Conservation (phyloP, 495 filamentous ascomycete genomes). For the Xylaria nigripes region DNA sequence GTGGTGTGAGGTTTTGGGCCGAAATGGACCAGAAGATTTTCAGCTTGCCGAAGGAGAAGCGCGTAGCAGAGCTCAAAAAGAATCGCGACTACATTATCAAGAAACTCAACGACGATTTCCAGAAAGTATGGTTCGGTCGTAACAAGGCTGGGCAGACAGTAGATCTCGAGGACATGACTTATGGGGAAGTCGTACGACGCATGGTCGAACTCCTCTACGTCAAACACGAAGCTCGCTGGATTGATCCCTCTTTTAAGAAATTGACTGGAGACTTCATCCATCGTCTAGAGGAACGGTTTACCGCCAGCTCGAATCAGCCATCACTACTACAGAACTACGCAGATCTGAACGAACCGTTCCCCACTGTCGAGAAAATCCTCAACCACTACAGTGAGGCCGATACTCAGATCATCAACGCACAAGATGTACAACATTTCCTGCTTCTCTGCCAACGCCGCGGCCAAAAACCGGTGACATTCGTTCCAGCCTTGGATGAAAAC, state of each 20-base stretch:
- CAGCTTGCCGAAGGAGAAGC: conserved; percentile 89
- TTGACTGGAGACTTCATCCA: conserved; percentile 92
- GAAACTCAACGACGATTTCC: conserved; percentile 96
- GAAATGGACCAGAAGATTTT: conserved; percentile 99
- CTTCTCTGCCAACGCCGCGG: conserved; percentile 84
- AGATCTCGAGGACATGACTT: conserved; percentile 98
- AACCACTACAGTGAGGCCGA: conserved; percentile 74
- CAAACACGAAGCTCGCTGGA: conserved; percentile 89
- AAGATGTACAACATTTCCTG: conserved; percentile 94
- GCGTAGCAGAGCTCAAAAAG: conserved; percentile 85
- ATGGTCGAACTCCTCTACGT: conserved; percentile 97
- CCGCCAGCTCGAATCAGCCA: conserved; percentile 51
- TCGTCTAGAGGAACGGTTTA: conserved; percentile 90
- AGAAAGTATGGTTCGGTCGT: conserved; percentile 97
- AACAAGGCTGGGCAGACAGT: conserved; percentile 76
- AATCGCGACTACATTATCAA: conserved; percentile 90
- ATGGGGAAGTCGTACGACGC: conserved; percentile 80
- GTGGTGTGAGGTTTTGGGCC: conserved; percentile 91
- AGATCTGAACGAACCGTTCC: conserved; percentile 76
- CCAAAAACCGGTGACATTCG: conserved; percentile 95
- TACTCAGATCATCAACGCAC: conserved; percentile 89
- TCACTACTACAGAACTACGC: conserved; percentile 79
- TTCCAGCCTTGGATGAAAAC: conserved; percentile 84
- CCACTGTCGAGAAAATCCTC: conserved; percentile 69
- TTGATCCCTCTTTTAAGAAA: conserved; percentile 71